Evolutionary conservation across 2,329 filamentous ascomycete species (phyloP).

Genomic region (Pseudogymnoascus sp.): DNA sequence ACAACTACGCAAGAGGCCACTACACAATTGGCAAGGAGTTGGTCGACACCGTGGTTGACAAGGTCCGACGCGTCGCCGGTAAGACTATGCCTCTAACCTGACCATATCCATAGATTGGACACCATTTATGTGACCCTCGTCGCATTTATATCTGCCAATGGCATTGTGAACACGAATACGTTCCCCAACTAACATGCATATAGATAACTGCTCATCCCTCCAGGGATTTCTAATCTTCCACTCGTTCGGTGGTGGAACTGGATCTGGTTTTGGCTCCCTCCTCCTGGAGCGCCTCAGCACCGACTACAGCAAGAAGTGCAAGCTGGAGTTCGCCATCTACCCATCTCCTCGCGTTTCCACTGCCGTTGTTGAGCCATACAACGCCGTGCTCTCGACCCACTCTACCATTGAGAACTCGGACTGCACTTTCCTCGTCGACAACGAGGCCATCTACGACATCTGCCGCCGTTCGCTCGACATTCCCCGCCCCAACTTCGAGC

Average conservation of each 20-base stretch:
- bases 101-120: not conserved
- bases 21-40: constrained; percentile 62
- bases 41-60: constrained; percentile 54
- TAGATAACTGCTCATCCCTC: constrained; percentile 57
- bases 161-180: not conserved
- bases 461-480: constrained; percentile 57
- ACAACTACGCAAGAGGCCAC: constrained; percentile 62
- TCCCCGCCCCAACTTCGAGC: constrained; percentile 53
- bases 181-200: not conserved
- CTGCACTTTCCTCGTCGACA: constrained; percentile 61
- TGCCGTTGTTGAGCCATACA: constrained; percentile 61
- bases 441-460: constrained; percentile 61
- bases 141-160: not conserved
- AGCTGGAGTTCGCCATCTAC: constrained; percentile 59
- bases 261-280: constrained; percentile 57
- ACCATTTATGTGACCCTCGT: not conserved
- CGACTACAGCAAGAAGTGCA: constrained; percentile 60
- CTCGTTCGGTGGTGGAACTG: constrained; percentile 59
- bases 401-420: constrained; percentile 59
- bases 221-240: constrained; percentile 63
- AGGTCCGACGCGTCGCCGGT: constrained; percentile 56
- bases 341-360: constrained; percentile 55
- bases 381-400: constrained; percentile 48
- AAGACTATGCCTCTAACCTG: constrained; percentile 18
- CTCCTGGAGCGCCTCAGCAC: constrained; percentile 54